Percentiles rank a stretch among this genome's conserved stretches.
Evolutionary conservation across 1,284 basidiomycete species (phyloP).

Genomic region (Salmacisia buchloeana): DNA sequence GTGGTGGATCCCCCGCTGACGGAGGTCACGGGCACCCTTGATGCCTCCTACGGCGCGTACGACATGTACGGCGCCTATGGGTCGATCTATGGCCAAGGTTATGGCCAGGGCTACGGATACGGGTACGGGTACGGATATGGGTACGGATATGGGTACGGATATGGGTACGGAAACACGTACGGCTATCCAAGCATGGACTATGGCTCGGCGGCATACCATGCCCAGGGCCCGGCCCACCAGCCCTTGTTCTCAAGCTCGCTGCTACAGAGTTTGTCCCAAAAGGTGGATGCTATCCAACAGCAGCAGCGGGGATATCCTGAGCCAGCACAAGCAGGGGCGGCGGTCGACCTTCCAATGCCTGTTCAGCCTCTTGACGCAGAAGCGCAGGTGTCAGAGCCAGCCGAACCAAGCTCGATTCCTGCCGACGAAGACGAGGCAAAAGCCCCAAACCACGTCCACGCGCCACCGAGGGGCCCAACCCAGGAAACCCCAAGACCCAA

Average conservation of each 20-base stretch:
- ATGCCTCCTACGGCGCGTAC: not conserved
- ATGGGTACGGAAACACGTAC: not conserved
- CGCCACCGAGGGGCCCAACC: not conserved
- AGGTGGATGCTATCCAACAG: not conserved
- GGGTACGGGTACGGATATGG: not conserved
- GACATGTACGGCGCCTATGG: not conserved
- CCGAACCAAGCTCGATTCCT: too few species aligned
- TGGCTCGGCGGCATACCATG: not conserved
- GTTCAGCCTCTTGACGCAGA: not conserved
- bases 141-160: not conserved
- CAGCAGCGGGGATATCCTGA: not conserved
- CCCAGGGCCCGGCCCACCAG: not conserved
- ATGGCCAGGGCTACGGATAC: not conserved
- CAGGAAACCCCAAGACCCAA: not conserved
- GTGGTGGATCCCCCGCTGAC: not conserved
- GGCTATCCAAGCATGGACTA: not conserved
- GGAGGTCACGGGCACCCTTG: not conserved
- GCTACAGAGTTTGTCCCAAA: conserved; percentile 1
- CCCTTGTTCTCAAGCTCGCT: not conserved
- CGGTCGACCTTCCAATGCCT: not conserved
- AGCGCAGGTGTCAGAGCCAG: too few species aligned
- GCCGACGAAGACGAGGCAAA: too few species aligned
- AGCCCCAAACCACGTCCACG: too few species aligned
- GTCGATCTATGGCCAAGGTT: too few species aligned
- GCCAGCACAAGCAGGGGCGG: not conserved